Conservation (phyloP, 225 moss, liverwort and hornwort species). For the Pseudoscleropodium purum region DNA sequence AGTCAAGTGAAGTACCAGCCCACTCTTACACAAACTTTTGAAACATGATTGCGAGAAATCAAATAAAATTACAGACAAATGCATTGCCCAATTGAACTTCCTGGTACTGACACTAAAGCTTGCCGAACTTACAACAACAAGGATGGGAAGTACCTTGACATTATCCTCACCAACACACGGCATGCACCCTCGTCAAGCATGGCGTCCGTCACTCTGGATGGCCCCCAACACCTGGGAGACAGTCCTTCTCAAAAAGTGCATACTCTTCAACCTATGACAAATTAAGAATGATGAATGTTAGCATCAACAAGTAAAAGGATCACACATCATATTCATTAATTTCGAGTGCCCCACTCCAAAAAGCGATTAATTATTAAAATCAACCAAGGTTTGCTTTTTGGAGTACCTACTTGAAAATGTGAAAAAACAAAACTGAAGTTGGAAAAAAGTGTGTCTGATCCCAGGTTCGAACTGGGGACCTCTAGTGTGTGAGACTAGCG, state of each 20-base stretch:
- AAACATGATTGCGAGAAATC: not conserved
- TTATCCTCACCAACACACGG: conserved; percentile 29
- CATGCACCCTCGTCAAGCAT: conserved; percentile 41
- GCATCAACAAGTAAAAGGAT: not conserved
- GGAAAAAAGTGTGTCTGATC: rapidly evolving
- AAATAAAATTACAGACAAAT: not conserved
- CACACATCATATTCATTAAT: no score
- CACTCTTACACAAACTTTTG: not conserved
- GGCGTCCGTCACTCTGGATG: conserved; percentile 1
- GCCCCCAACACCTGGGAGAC: not conserved
- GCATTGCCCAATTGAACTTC: not conserved
- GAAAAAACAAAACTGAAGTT: not conserved
- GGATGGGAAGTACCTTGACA: conserved; percentile 5
- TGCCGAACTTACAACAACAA: not conserved
- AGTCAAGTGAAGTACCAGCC: not conserved
- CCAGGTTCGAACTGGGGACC: not conserved
- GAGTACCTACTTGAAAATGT: not conserved
- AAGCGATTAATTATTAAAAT: not conserved
- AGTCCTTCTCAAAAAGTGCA: not conserved
- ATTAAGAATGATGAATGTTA: not conserved
- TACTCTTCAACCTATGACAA: not conserved
- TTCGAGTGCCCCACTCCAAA: not conserved
- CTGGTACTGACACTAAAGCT: not conserved
- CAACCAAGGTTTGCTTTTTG: no score
- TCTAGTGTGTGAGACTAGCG: not conserved